phyloP scores from a whole-genome alignment of 2,329 filamentous ascomycete genomes.

The Calycina herbarum region DNA sequence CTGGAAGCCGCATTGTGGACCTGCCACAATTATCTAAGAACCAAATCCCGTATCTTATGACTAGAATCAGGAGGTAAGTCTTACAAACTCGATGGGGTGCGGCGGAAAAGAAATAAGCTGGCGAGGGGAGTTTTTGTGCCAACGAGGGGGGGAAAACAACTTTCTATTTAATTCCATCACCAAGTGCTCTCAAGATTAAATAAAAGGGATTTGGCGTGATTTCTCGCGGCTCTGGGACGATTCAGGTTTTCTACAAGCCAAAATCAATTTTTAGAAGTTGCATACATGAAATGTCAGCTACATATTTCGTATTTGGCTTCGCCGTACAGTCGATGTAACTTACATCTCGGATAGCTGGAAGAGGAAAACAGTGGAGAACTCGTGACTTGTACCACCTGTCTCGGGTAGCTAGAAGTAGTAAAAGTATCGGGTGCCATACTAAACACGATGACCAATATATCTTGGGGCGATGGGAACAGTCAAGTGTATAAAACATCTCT shows the following conservation, averaged over 20 bases:
- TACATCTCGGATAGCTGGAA: constrained; percentile 9
- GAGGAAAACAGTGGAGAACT: background rate
- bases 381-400: background rate
- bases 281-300: constrained; percentile 1
- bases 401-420: constrained; percentile 3
- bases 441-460: background rate
- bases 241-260: background rate
- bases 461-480: background rate
- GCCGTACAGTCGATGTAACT: constrained; percentile 6
- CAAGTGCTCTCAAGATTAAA: too few species aligned
- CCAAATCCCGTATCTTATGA: background rate
- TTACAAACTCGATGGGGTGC: background rate
- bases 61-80: background rate
- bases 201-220: too few species aligned
- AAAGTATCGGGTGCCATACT: background rate
- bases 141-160: too few species aligned
- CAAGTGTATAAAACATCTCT: background rate
- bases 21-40: background rate
- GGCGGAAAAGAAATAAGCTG: background rate
- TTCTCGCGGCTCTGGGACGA: background rate
- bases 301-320: constrained; percentile 21
- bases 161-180: too few species aligned
- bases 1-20: background rate
- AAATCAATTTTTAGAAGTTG: background rate
- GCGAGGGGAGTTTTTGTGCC: background rate